These are phyloP conservation scores for Saraca asoca DNA, from an alignment of 331 rosid species.

Conservation along the genomic window DNA sequence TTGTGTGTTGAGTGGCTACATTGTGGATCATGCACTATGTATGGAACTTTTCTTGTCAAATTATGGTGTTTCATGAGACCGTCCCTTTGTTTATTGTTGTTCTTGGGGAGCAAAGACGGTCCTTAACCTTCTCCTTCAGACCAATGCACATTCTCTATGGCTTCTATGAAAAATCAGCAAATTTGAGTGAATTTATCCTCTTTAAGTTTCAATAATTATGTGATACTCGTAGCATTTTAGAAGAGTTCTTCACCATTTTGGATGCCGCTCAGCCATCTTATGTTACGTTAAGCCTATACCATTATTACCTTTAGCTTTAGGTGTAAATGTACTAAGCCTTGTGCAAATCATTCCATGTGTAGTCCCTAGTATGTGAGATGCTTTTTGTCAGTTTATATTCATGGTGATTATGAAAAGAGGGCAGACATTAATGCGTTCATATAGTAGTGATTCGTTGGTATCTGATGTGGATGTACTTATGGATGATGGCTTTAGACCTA, in stretches of 20 bases:
- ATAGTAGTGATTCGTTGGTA: neutral
- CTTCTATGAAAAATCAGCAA: slow-evolving; percentile 6
- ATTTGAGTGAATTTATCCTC: slow-evolving; percentile 17
- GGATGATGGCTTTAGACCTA: neutral
- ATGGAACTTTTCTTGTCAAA: slow-evolving; percentile 1
- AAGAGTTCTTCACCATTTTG: neutral
- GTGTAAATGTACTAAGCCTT: neutral
- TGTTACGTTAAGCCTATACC: neutral
- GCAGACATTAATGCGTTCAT: slow-evolving; percentile 6
- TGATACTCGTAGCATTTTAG: slow-evolving; percentile 6
- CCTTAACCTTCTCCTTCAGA: neutral
- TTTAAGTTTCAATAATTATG: neutral
- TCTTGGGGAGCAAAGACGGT: neutral
- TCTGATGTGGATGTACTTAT: neutral
- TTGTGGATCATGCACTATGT: slow-evolving; percentile 25
- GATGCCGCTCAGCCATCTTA: neutral
- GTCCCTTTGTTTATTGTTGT: slow-evolving; percentile 2
- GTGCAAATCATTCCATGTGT: slow-evolving; percentile 1
- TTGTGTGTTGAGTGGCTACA: slow-evolving; percentile 31
- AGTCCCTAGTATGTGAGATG: neutral
- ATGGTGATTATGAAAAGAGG: neutral
- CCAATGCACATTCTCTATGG: neutral
- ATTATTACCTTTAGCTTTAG: neutral
- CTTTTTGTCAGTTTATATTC: slow-evolving; percentile 1
- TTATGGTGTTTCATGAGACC: slow-evolving; percentile 9